Conservation (phyloP, 2,329 filamentous ascomycete genomes). For the Fusarium nodosum region DNA sequence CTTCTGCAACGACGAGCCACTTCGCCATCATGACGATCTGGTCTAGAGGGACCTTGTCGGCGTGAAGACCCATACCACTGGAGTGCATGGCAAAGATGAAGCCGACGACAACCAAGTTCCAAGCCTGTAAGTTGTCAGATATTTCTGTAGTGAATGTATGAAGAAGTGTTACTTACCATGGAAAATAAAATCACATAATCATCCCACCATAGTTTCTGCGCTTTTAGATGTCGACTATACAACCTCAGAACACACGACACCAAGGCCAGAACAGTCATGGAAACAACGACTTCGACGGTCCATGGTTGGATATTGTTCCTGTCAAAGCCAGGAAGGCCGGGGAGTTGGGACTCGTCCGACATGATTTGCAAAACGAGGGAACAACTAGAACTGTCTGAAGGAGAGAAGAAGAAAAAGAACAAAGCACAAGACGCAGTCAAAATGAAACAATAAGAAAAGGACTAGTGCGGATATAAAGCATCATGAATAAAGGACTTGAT, state of each 20-base stretch:
- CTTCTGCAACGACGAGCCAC: slow-evolving; percentile 62
- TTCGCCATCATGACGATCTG: slow-evolving; percentile 62
- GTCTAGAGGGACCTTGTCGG: slow-evolving; percentile 53
- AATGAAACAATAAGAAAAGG: background rate
- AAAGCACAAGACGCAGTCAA: background rate
- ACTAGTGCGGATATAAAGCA: background rate
- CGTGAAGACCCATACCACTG: slow-evolving; percentile 63
- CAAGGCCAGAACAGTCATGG: slow-evolving; percentile 59
- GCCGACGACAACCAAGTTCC: slow-evolving; percentile 60
- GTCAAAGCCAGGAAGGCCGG: slow-evolving; percentile 44
- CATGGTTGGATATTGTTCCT: slow-evolving; percentile 58
- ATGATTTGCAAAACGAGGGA: slow-evolving; percentile 11
- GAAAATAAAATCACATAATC: slow-evolving; percentile 64
- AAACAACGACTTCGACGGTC: slow-evolving; percentile 57
- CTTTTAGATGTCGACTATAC: slow-evolving; percentile 58
- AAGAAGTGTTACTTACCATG: slow-evolving; percentile 53
- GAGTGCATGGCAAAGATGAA: slow-evolving; percentile 64
- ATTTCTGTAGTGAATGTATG: too few species aligned
- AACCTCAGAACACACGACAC: slow-evolving; percentile 58
- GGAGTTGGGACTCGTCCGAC: slow-evolving; percentile 39
- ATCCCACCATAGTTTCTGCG: slow-evolving; percentile 64
- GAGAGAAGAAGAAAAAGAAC: background rate
- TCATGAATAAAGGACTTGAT: background rate
- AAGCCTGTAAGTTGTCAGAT: slow-evolving; percentile 49
- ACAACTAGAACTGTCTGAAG: background rate